Evolutionary conservation across 2,329 filamentous ascomycete species (phyloP), one percentile per base, ranked within the genome.

Genomic region (Cytospora chrysosperma): DNA sequence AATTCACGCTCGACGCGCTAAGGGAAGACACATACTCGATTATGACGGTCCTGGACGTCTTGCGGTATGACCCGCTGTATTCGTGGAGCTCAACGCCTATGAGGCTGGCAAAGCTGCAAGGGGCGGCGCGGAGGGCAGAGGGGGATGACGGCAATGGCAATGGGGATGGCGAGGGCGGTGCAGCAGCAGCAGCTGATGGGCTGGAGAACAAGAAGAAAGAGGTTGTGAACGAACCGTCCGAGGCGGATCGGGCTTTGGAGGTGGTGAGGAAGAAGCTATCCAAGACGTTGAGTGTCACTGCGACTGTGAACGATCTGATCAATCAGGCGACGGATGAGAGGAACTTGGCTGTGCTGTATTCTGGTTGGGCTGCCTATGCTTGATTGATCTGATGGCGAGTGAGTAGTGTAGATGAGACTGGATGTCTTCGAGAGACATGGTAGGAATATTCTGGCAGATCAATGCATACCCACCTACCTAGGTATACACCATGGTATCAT

Each of bases 41-140:
- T 78, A 98, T 97, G 93, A 98, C 95, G 0, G 93, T 99, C 59
- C 86, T 99, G 24, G 96, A 99, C 72, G 96, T 99, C 26, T 80
- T 99, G 64, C 90, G 96, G n/a, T 98, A 97, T 76, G 95, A 99
- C 81, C 96, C 95, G 1, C 79, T 99, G 66, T 96, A 98, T 75
- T 95, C 88, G 65, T 99, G 95, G 95, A 94, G 92, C 40, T 88
- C 97, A 62, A 95, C 91, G 13, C 87, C 87, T 0, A 79, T 88
- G 37, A 81, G 87, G 24, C 76, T 89, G 63, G 85, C 85, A 49
- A 88, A 88, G 70, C 75, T 89, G 61, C 87, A 89, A 71, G 85
- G 86, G 69, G 85, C 64, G 30, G 61, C 83, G 10, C 80, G 88
- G 52, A 81, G 82, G 49, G 83, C 77, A 47, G 79, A 77, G 4